These are phyloP conservation scores for Pelargonium fulgidum DNA, from an alignment of 441 rosid species.

Conservation along the genomic window DNA sequence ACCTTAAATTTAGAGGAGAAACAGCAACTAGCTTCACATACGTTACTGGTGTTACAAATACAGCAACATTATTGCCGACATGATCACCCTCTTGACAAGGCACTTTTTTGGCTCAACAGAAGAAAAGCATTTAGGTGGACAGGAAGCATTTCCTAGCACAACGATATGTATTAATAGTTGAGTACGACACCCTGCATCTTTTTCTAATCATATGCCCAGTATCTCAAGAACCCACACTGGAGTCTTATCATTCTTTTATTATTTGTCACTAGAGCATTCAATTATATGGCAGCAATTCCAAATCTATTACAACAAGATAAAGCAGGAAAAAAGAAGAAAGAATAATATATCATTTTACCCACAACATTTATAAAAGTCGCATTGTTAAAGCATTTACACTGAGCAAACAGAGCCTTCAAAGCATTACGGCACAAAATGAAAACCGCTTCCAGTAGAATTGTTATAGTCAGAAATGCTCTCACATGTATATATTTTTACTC, in stretches of 20 bases:
- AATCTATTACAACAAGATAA: not conserved
- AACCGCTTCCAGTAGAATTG: not conserved
- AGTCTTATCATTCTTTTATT: not conserved
- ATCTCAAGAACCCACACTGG: not conserved
- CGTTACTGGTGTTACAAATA: no score
- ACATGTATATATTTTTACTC: no score
- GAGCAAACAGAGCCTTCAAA: not conserved
- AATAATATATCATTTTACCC: not conserved
- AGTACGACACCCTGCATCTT: not conserved
- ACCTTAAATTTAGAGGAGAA: not conserved
- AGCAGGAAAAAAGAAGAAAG: not conserved
- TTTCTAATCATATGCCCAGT: not conserved
- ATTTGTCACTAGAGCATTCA: not conserved
- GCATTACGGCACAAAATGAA: not conserved
- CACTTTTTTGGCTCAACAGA: no score
- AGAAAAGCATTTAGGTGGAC: no score
- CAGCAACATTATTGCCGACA: no score
- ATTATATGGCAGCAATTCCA: not conserved
- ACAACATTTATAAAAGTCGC: constrained; percentile 1
- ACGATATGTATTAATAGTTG: not conserved
- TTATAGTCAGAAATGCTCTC: no score
- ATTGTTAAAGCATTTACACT: not conserved
- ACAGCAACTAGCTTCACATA: no score
- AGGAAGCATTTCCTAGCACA: not conserved
- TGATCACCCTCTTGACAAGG: no score